These are phyloP conservation scores for Helianthus tuberosus DNA, from an alignment of 129 eudicot genomes.

Conservation along the genomic window DNA sequence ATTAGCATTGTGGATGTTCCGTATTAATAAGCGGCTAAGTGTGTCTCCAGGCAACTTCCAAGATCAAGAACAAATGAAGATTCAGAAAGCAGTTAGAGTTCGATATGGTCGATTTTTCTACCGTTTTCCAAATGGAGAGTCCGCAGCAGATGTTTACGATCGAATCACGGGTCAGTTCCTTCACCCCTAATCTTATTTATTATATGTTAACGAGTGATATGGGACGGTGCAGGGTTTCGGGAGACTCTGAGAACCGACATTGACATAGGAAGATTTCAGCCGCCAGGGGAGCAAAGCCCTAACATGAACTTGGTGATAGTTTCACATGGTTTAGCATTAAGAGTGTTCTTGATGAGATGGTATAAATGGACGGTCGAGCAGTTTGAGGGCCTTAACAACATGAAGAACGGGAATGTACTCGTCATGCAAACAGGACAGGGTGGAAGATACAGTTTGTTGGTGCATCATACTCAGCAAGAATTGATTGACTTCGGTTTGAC, in stretches of 20 bases:
- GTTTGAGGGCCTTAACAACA: slow-evolving; percentile 70
- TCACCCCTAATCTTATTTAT: not conserved
- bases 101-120: slow-evolving; percentile 79
- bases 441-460: slow-evolving; percentile 81
- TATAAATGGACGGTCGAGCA: slow-evolving; percentile 91
- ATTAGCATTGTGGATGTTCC: not conserved
- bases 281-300: slow-evolving; percentile 84
- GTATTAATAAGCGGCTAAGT: not conserved
- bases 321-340: slow-evolving; percentile 72
- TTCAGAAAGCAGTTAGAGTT: slow-evolving; percentile 62
- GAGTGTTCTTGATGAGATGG: slow-evolving; percentile 91
- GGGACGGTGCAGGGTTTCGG: slow-evolving; percentile 60
- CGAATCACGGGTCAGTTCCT: slow-evolving; percentile 62
- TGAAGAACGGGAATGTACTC: slow-evolving; percentile 60
- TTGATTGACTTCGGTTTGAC: slow-evolving; percentile 72
- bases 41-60: slow-evolving; percentile 63
- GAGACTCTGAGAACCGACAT: slow-evolving; percentile 80
- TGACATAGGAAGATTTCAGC: slow-evolving; percentile 83
- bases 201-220: not conserved
- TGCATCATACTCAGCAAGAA: slow-evolving; percentile 71
- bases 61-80: slow-evolving; percentile 74
- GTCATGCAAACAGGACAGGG: slow-evolving; percentile 87
- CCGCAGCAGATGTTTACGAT: slow-evolving; percentile 89
- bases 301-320: slow-evolving; percentile 81
- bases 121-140: slow-evolving; percentile 85